phyloP scores from a whole-genome alignment of 164 flowering plant genomes.

The Dillenia suffruticosa region DNA sequence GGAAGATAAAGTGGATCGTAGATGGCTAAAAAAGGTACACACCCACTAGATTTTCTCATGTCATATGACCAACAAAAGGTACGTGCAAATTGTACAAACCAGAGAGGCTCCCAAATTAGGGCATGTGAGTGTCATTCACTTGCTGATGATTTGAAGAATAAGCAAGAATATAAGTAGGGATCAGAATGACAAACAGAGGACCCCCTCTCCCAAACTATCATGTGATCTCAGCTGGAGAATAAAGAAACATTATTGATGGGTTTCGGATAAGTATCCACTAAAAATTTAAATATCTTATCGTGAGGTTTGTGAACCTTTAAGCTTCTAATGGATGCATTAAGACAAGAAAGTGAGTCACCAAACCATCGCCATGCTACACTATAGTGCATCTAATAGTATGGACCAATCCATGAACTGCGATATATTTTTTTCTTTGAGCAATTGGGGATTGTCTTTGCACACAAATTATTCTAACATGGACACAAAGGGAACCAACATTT shows the following conservation, averaged over 20 bases:
- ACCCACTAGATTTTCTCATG: constrained; percentile 19
- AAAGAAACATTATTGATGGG: constrained; percentile 12
- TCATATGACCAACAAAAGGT: constrained; percentile 17
- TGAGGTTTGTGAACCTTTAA: background rate
- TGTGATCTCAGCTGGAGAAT: constrained; percentile 12
- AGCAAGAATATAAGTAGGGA: background rate
- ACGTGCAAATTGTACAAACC: constrained; percentile 2
- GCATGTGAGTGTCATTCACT: constrained; percentile 19
- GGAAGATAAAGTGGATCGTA: constrained; percentile 3
- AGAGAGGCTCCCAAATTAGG: background rate
- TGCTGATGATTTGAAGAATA: constrained; percentile 2
- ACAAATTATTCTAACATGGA: too few species aligned
- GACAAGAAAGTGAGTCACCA: too few species aligned
- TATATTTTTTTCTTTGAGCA: background rate
- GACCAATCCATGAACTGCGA: background rate
- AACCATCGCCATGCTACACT: too few species aligned
- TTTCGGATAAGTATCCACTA: constrained; percentile 8
- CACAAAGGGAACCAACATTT: constrained; percentile 14
- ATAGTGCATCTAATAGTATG: background rate
- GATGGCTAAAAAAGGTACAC: constrained; percentile 5
- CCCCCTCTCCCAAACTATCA: constrained; percentile 1
- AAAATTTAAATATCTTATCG: background rate
- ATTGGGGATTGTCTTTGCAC: too few species aligned
- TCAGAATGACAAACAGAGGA: constrained; percentile 2
- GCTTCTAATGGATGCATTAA: background rate